phyloP scores from a whole-genome alignment of 805 yeast species.

The Spathaspora sp. region DNA sequence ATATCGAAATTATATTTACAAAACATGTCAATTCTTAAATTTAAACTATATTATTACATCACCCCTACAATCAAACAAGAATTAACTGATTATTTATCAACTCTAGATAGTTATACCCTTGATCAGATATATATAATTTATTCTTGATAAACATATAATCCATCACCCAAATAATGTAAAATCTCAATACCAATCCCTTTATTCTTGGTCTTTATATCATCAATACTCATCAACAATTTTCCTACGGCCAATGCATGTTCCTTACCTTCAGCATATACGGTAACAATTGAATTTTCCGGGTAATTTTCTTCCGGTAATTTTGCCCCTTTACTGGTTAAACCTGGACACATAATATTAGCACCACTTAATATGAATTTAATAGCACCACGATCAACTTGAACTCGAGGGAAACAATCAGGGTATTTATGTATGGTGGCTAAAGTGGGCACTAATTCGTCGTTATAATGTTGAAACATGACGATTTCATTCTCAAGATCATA shows the following conservation, averaged over 20 bases:
- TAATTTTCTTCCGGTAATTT: conserved; percentile 69
- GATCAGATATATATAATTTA: conserved; percentile 28
- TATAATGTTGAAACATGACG: conserved; percentile 72
- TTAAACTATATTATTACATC: conserved; percentile 23
- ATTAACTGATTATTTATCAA: conserved; percentile 27
- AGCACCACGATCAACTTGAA: conserved; percentile 94
- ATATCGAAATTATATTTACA: conserved; percentile 14
- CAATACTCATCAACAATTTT: conserved; percentile 81
- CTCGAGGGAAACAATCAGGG: conserved; percentile 79
- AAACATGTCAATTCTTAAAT: conserved; percentile 16
- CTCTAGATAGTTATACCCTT: conserved; percentile 19
- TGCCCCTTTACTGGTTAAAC: conserved; percentile 85
- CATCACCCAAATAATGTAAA: conserved; percentile 83
- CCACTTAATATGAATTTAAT: conserved; percentile 93
- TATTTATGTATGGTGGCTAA: conserved; percentile 74
- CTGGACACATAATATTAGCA: conserved; percentile 97
- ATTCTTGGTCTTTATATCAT: conserved; percentile 76
- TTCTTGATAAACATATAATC: conserved; percentile 66
- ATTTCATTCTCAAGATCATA: conserved; percentile 72
- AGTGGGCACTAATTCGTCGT: conserved; percentile 70
- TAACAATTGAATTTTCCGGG: conserved; percentile 67
- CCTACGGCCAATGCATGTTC: conserved; percentile 90
- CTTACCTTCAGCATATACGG: conserved; percentile 89
- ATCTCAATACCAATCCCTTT: conserved; percentile 90
- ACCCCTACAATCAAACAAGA: conserved; percentile 12